Conservation (phyloP, 208 protist genomes). For the Tritrichomonas musculus region DNA sequence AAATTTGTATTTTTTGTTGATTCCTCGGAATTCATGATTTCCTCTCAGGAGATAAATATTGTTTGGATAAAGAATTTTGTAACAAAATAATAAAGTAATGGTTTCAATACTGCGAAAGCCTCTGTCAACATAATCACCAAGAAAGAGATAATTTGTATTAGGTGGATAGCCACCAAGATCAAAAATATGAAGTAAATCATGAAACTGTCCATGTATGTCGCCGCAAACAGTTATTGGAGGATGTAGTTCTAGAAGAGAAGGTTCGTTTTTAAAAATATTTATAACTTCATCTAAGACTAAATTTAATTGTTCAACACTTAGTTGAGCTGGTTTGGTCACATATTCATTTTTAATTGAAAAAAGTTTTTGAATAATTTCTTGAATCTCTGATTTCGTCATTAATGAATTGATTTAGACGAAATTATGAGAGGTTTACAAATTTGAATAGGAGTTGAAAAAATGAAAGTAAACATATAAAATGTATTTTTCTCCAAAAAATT, state of each 20-base stretch:
- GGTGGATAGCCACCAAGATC: slow-evolving; percentile 70
- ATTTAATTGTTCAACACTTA: not conserved
- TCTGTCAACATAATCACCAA: slow-evolving; percentile 30
- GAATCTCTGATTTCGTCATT: too few species aligned
- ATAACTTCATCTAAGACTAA: not conserved
- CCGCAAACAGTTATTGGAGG: too few species aligned
- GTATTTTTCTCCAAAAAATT: too few species aligned
- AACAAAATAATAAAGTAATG: not conserved
- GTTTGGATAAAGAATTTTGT: slow-evolving; percentile 49
- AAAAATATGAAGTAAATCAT: slow-evolving; percentile 96
- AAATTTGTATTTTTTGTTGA: slow-evolving; percentile 96
- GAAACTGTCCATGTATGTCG: slow-evolving; percentile 99
- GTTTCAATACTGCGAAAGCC: not conserved
- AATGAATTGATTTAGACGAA: too few species aligned
- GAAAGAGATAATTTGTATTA: slow-evolving; percentile 6
- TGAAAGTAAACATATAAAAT: too few species aligned
- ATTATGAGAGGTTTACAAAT: too few species aligned
- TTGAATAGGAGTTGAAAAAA: too few species aligned
- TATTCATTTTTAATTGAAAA: too few species aligned
- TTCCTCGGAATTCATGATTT: slow-evolving; percentile 91
- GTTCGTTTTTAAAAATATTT: slow-evolving; percentile 39
- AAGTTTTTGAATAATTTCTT: too few species aligned
- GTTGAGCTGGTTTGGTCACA: too few species aligned
- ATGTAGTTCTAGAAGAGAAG: slow-evolving; percentile 61
- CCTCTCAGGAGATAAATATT: slow-evolving; percentile 92